phyloP scores from a whole-genome alignment of 2,329 filamentous ascomycete species.

The Huntiella bhutanensis region DNA sequence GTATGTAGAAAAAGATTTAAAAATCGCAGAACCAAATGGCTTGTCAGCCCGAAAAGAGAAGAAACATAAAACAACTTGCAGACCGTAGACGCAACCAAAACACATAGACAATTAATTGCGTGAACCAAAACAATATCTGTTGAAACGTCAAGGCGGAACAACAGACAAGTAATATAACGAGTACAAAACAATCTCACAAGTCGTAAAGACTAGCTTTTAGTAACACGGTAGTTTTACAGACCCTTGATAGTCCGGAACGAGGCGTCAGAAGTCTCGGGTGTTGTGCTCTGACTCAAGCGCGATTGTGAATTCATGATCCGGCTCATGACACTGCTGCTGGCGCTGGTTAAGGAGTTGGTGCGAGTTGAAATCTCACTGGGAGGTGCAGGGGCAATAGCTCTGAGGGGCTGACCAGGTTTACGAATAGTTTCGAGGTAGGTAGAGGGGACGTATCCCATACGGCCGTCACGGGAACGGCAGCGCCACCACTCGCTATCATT shows the following conservation, averaged over 20 bases:
- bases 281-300: constrained; percentile 8
- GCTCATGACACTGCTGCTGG: constrained; percentile 20
- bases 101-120: too few species aligned
- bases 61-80: too few species aligned
- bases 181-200: too few species aligned
- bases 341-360: constrained; percentile 24
- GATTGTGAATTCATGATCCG: constrained; percentile 9
- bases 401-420: constrained; percentile 24
- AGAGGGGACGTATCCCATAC: constrained; percentile 77
- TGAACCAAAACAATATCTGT: not conserved
- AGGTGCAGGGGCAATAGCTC: constrained; percentile 31
- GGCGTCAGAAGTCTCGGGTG: constrained; percentile 7
- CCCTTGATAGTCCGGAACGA: constrained; percentile 10
- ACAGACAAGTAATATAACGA: too few species aligned
- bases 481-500: constrained; percentile 95
- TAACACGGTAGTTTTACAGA: not conserved
- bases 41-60: too few species aligned
- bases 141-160: too few species aligned
- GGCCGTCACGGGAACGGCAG: constrained; percentile 74
- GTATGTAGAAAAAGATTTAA: not conserved
- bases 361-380: constrained; percentile 26
- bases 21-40: not conserved
- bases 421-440: constrained; percentile 69
- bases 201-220: too few species aligned
- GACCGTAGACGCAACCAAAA: too few species aligned